phyloP scores from a whole-genome alignment of 306 rosid genomes.

The Amphicarpaea edgeworthii region DNA sequence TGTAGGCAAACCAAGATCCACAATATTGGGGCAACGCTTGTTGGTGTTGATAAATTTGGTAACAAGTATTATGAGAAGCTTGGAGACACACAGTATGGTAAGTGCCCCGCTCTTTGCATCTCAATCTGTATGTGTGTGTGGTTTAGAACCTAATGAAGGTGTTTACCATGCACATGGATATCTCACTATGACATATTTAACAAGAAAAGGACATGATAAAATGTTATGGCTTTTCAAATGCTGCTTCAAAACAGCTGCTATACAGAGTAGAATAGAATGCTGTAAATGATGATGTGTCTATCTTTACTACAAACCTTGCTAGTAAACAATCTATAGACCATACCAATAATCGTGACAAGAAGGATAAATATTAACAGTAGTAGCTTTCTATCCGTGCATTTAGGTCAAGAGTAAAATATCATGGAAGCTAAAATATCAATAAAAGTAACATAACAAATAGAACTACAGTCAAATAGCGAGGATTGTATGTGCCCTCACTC shows the following conservation, averaged over 20 bases:
- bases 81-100: slow-evolving; percentile 70
- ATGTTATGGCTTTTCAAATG: slow-evolving; percentile 25
- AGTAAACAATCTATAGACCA: slow-evolving; percentile 8
- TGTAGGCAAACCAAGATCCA: slow-evolving; percentile 98
- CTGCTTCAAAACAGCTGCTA: background rate
- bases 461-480: slow-evolving; percentile 11
- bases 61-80: slow-evolving; percentile 89
- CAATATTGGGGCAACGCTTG: slow-evolving; percentile 85
- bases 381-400: background rate
- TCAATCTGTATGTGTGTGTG: slow-evolving; percentile 10
- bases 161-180: slow-evolving; percentile 18
- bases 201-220: slow-evolving; percentile 19
- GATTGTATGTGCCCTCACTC: background rate
- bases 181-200: slow-evolving; percentile 26
- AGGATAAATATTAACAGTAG: background rate
- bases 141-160: slow-evolving; percentile 1
- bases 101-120: slow-evolving; percentile 41
- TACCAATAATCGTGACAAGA: slow-evolving; percentile 3
- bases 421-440: slow-evolving; percentile 8
- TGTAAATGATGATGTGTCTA: background rate
- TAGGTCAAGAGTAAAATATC: background rate
- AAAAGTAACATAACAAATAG: background rate
- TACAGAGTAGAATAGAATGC: slow-evolving; percentile 5
- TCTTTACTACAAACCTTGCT: slow-evolving; percentile 13
- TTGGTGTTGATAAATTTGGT: slow-evolving; percentile 93